phyloP scores from a whole-genome alignment of 208 protist species.

The Crithidia sp. region DNA sequence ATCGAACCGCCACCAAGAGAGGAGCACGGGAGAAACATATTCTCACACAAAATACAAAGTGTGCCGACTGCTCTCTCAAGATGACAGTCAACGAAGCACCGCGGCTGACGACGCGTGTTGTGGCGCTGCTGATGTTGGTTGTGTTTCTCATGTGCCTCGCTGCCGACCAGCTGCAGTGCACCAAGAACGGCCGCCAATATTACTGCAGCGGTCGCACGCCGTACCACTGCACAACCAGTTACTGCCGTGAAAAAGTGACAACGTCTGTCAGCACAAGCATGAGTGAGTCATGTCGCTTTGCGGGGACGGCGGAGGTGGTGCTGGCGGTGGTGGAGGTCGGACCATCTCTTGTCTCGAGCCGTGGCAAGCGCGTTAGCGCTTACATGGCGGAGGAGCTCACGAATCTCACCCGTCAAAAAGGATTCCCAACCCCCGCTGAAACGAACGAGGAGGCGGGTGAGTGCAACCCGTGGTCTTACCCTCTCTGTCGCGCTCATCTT shows the following conservation, averaged over 20 bases:
- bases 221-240: constrained; percentile 8
- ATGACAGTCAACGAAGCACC: constrained; percentile 43
- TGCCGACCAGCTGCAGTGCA: constrained; percentile 39
- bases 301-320: constrained; percentile 8
- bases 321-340: constrained; percentile 25
- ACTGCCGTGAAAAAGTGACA: background rate
- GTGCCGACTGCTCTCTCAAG: no score
- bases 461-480: no score
- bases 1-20: background rate
- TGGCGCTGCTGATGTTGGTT: constrained; percentile 32
- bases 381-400: constrained; percentile 29
- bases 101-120: constrained; percentile 37
- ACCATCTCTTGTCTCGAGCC: constrained; percentile 22
- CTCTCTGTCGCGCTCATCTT: no score
- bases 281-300: background rate
- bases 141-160: constrained; percentile 40
- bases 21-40: background rate
- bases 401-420: background rate
- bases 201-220: constrained; percentile 18
- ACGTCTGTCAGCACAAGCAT: background rate
- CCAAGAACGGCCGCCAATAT: constrained; percentile 17
- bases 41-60: background rate
- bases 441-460: no score
- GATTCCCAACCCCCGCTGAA: background rate
- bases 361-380: constrained; percentile 1